A percentile compares a stretch with the other conserved stretches of the same genome.
These are phyloP conservation scores for Carpinus viminea DNA, from an alignment of 306 rosid species.

Conservation along the genomic window DNA sequence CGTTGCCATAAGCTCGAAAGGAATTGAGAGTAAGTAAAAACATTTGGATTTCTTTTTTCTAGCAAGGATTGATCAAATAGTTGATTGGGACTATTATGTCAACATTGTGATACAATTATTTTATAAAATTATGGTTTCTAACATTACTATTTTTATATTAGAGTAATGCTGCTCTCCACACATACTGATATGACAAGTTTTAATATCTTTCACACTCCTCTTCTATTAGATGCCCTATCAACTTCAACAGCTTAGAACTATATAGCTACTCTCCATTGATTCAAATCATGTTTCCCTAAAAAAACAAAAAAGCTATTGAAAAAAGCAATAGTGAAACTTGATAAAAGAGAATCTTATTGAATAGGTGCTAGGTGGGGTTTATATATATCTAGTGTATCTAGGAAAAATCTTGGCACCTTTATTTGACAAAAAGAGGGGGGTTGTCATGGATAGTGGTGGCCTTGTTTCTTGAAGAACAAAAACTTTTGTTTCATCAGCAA, in stretches of 20 bases:
- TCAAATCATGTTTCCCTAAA: background rate
- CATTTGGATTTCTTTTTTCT: too few relatives aligned
- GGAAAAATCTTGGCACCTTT: slow-evolving; percentile 35
- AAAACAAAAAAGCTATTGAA: background rate
- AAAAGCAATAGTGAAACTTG: background rate
- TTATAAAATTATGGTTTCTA: too few relatives aligned
- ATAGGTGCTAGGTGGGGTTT: slow-evolving; percentile 33
- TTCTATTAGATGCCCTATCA: background rate
- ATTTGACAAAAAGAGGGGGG: slow-evolving; percentile 20
- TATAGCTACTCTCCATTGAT: background rate
- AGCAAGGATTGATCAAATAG: too few relatives aligned
- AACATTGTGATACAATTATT: too few relatives aligned
- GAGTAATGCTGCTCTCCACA: too few relatives aligned
- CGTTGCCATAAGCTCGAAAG: too few relatives aligned
- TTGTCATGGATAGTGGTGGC: slow-evolving; percentile 31
- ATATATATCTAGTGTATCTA: slow-evolving; percentile 32
- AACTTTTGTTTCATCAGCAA: slow-evolving; percentile 29
- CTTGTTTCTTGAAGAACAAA: slow-evolving; percentile 28
- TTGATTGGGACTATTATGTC: too few relatives aligned
- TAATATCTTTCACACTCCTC: too few relatives aligned
- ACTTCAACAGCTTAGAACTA: background rate
- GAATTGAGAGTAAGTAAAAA: too few relatives aligned
- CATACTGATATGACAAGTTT: too few relatives aligned
- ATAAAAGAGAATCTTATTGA: slow-evolving; percentile 29
- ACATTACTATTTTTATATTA: too few relatives aligned